Base-by-base conservation (phyloP, 139 green algal species). In the Volvox africanus region DNA sequence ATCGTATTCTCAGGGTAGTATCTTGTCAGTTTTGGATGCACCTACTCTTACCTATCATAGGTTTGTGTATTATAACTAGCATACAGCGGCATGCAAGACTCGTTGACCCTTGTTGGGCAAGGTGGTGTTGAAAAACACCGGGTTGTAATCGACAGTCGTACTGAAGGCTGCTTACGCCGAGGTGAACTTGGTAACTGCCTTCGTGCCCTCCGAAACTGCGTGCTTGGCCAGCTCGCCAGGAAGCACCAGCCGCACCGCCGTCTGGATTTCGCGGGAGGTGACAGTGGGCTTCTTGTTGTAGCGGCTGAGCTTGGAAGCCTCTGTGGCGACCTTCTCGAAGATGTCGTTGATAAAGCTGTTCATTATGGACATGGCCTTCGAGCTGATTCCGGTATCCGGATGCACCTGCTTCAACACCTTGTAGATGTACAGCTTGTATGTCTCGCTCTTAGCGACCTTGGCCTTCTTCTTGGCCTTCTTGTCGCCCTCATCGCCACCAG, bases 301-400 rank as follows among this genome's bases (percentile, higher is more conserved):
- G 80, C 91, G 87, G 36, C 92, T 91, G 95, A 96, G 78, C 94
- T 94, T 79, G 94, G 93, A 89, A 30, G 96, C 94, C 94, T 98
- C 95, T 67, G 93, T 95, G 89, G 96, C 97, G 71, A 98, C 97
- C 95, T 97, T 98, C 94, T 99, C 96, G 82, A 98, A 98, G 78
- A 97, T 96, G 90, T 93, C 92, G 92, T 99, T 99, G 92, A 98
- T 98, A 96, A 99, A 99, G 50, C 95, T 98, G 96, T 99, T 99
- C 94, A 99, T 98, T 94, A 99, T 99, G 79, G 93, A 97, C 97
- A 99, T 91, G 79, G 97, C 97, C 96, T 99, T 99, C 93, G 93
- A 97, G 93, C 93, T 97, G 93, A 99, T 98, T 85, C 97, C 97
- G 36, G 97, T 99, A 94, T 99, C 97, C 67, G 97, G 97, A 94